These are phyloP conservation scores for Pouteria campechiana DNA, from an alignment of 179 eudicot genomes.

Conservation along the genomic window DNA sequence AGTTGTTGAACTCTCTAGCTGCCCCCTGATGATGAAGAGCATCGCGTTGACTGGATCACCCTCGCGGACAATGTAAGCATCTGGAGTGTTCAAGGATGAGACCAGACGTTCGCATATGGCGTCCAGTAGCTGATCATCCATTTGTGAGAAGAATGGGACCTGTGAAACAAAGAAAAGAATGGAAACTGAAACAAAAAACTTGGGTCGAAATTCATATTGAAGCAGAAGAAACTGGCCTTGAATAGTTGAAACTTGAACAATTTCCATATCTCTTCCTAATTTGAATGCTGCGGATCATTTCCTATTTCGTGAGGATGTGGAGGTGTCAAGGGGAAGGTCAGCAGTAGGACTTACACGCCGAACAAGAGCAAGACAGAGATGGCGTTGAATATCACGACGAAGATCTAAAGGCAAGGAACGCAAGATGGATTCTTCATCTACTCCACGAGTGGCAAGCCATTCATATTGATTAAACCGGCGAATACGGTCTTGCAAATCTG, in stretches of 20 bases:
- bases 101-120: conserved; percentile 76
- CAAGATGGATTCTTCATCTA: conserved; percentile 62
- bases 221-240: too few species aligned
- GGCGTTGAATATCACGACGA: conserved; percentile 70
- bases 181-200: too few species aligned
- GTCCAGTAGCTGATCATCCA: conserved; percentile 73
- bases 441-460: conserved; percentile 84
- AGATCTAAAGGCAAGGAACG: conserved; percentile 57
- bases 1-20: conserved; percentile 65
- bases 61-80: conserved; percentile 54
- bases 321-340: background rate
- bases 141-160: conserved; percentile 78
- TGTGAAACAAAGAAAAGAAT: conserved; percentile 8
- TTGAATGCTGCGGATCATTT: background rate
- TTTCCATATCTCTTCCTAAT: too few species aligned
- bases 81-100: conserved; percentile 54
- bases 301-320: too few species aligned
- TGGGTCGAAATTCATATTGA: too few species aligned
- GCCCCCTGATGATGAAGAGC: conserved; percentile 77
- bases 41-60: conserved; percentile 82
- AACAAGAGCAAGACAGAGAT: conserved; percentile 75
- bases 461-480: conserved; percentile 76
- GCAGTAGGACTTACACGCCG: conserved; percentile 42
- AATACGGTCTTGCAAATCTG: conserved; percentile 54
- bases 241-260: too few species aligned